Evolutionary conservation across 2,329 filamentous ascomycete genomes (phyloP).

Genomic region (Botrytis galanthina): DNA sequence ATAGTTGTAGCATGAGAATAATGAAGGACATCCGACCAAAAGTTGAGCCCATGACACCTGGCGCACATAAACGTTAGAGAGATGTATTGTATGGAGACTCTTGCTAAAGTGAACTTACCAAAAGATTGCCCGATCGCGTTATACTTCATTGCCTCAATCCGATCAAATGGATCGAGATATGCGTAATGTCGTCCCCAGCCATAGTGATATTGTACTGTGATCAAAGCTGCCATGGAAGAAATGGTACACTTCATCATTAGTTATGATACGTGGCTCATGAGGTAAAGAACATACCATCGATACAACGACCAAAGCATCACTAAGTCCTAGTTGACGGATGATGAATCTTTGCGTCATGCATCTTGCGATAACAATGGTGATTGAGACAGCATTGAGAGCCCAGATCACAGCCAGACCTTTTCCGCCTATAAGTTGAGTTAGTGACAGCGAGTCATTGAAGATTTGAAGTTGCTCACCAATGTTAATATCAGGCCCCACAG

Average conservation of each 20-base stretch:
- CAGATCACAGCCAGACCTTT: constrained; percentile 22
- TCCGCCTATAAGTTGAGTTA: neutral
- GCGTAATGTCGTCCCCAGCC: constrained; percentile 27
- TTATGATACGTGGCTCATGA: no score
- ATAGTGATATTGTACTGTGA: constrained; percentile 25
- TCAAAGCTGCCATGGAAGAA: constrained; percentile 15
- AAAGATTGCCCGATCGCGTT: constrained; percentile 26
- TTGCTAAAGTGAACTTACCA: neutral
- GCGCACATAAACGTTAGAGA: neutral
- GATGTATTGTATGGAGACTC: neutral
- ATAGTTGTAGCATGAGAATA: constrained; percentile 26
- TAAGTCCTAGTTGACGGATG: constrained; percentile 22
- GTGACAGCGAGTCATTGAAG: neutral
- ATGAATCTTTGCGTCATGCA: constrained; percentile 22
- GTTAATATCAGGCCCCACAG: constrained; percentile 14
- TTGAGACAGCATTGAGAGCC: constrained; percentile 22
- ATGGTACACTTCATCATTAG: constrained; percentile 5
- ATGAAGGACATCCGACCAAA: constrained; percentile 25
- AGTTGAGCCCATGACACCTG: constrained; percentile 26
- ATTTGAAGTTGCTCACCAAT: neutral
- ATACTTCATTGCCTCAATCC: constrained; percentile 22
- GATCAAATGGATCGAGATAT: constrained; percentile 21
- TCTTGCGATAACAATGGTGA: constrained; percentile 23
- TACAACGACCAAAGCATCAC: constrained; percentile 24
- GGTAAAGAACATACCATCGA: constrained; percentile 16